Conservation (phyloP, 1,139 yeast species). For the Yamadazyma membranifaciens region DNA sequence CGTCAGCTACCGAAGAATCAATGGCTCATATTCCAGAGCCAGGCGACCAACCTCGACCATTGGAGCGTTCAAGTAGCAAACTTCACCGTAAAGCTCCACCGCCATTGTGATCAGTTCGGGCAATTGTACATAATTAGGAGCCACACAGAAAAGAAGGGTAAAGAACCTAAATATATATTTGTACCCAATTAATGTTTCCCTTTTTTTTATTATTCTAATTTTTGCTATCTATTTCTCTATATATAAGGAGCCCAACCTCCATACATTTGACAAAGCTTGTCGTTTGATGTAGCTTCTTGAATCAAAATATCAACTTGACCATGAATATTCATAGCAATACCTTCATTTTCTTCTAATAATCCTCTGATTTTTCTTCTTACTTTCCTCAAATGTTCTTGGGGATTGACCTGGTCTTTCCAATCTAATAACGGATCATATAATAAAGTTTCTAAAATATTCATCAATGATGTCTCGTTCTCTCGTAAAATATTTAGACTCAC, state of each 20-base stretch:
- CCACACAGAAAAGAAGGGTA: background rate
- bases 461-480: slow-evolving; percentile 79
- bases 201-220: background rate
- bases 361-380: slow-evolving; percentile 85
- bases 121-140: too few relatives aligned
- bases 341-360: slow-evolving; percentile 70
- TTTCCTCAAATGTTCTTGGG: slow-evolving; percentile 69
- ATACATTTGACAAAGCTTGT: slow-evolving; percentile 80
- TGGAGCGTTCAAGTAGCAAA: slow-evolving; percentile 4
- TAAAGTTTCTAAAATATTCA: slow-evolving; percentile 90
- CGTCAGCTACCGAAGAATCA: background rate
- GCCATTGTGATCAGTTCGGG: slow-evolving; percentile 9
- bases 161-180: background rate
- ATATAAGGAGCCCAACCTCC: slow-evolving; percentile 88
- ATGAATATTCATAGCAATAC: slow-evolving; percentile 81
- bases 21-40: background rate
- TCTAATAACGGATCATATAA: slow-evolving; percentile 88
- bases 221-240: slow-evolving; percentile 11
- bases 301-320: slow-evolving; percentile 92
- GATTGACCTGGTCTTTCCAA: slow-evolving; percentile 52
- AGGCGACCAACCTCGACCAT: background rate
- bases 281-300: slow-evolving; percentile 75
- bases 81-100: slow-evolving; percentile 18
- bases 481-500: slow-evolving; percentile 75
- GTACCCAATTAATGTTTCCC: background rate